Conservation (phyloP, 352 stramenopile species). For the Globisporangium alternatum region DNA sequence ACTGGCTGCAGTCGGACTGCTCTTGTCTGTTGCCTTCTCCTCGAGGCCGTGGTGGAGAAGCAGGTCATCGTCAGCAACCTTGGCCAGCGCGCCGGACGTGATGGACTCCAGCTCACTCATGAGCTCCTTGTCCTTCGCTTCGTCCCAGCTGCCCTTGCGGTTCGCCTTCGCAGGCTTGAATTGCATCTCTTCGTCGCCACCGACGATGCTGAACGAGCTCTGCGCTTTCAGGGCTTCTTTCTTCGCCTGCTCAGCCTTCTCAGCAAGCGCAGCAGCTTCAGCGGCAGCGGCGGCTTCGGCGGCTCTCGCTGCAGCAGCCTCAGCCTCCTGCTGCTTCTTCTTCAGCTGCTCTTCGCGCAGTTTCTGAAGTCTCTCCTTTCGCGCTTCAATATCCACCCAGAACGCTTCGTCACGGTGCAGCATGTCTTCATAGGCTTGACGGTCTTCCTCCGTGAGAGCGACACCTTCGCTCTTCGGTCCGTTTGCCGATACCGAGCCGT, state of each 20-base stretch:
- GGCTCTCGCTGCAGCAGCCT: slow-evolving; percentile 34
- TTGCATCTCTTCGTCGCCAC: slow-evolving; percentile 56
- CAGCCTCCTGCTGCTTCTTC: slow-evolving; percentile 63
- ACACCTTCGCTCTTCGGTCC: slow-evolving; percentile 66
- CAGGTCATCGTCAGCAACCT: slow-evolving; percentile 32
- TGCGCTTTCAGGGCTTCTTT: slow-evolving; percentile 30
- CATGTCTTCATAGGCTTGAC: slow-evolving; percentile 87
- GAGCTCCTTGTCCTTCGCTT: slow-evolving; percentile 83
- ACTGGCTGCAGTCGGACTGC: slow-evolving; percentile 12
- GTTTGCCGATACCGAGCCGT: slow-evolving; percentile 15
- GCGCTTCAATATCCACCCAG: slow-evolving; percentile 81
- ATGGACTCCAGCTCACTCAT: slow-evolving; percentile 86
- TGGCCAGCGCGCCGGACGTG: slow-evolving; percentile 50
- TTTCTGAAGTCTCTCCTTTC: slow-evolving; percentile 71
- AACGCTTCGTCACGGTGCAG: slow-evolving; percentile 84
- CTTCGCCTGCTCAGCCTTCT: slow-evolving; percentile 38
- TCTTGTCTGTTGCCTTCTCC: slow-evolving; percentile 35
- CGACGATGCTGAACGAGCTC: slow-evolving; percentile 76
- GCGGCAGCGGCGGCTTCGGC: slow-evolving; percentile 36
- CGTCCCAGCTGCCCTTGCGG: slow-evolving; percentile 78
- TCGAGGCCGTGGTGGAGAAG: slow-evolving; percentile 30
- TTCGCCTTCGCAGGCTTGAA: slow-evolving; percentile 30
- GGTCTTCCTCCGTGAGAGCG: slow-evolving; percentile 73
- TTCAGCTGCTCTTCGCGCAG: slow-evolving; percentile 65
- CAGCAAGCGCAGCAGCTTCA: slow-evolving; percentile 29